These are phyloP conservation scores for Calcarisporium arbuscula DNA, from an alignment of 2,329 filamentous ascomycete genomes.

Conservation along the genomic window DNA sequence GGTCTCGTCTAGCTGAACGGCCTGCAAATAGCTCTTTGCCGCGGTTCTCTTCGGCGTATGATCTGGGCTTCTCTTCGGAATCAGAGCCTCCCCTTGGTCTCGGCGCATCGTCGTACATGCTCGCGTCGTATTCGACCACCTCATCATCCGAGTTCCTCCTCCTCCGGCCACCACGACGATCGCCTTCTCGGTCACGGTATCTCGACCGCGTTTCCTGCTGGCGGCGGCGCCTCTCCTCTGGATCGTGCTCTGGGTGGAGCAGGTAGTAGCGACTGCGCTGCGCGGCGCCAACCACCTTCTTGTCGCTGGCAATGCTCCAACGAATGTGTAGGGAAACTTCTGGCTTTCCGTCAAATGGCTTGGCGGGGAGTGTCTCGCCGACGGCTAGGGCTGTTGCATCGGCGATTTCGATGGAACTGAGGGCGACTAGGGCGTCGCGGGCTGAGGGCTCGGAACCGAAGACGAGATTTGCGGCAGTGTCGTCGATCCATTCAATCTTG, in stretches of 20 bases:
- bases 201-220: constrained; percentile 51
- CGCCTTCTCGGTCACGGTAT: constrained; percentile 54
- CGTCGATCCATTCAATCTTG: constrained; percentile 89
- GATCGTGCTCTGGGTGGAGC: constrained; percentile 83
- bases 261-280: constrained; percentile 86
- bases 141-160: constrained; percentile 41
- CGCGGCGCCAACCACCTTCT: constrained; percentile 72
- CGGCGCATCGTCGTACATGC: constrained; percentile 72
- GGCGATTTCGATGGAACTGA: constrained; percentile 45
- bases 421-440: constrained; percentile 46
- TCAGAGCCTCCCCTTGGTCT: constrained; percentile 21
- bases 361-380: constrained; percentile 63
- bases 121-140: constrained; percentile 59
- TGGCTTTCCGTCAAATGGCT: constrained; percentile 60
- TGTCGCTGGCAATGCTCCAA: constrained; percentile 67
- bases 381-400: constrained; percentile 50
- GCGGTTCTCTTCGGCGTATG: constrained; percentile 32
- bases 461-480: constrained; percentile 80
- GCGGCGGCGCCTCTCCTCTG: constrained; percentile 61
- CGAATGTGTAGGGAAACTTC: constrained; percentile 66
- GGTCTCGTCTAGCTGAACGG: constrained; percentile 24
- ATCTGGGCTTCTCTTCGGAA: constrained; percentile 19
- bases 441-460: constrained; percentile 55
- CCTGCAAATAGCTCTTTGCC: constrained; percentile 60
- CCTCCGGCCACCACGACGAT: constrained; percentile 22